These are phyloP conservation scores for Suillus discolor DNA, from an alignment of 768 basidiomycete genomes.

Conservation along the genomic window DNA sequence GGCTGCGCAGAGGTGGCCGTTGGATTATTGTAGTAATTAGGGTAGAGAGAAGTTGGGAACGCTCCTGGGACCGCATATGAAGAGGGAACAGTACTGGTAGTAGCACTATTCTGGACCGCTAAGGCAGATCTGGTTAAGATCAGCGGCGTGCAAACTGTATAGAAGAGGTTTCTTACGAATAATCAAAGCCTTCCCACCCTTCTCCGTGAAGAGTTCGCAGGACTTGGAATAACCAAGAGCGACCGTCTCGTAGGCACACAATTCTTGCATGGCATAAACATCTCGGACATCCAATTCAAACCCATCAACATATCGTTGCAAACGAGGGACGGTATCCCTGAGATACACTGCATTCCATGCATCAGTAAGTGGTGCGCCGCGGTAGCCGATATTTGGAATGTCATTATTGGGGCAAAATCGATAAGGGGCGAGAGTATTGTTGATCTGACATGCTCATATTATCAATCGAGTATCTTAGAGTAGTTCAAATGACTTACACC, in stretches of 20 bases:
- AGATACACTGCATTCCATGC: conserved; percentile 76
- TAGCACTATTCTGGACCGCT: conserved; percentile 4
- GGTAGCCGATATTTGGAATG: conserved; percentile 45
- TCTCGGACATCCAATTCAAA: conserved; percentile 63
- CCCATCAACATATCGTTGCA: conserved; percentile 58
- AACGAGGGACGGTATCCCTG: conserved; percentile 55
- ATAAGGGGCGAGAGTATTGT: conserved; percentile 48
- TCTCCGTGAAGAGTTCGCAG: conserved; percentile 82
- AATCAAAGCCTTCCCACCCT: conserved; percentile 89
- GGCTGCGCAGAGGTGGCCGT: conserved; percentile 73
- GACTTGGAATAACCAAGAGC: conserved; percentile 86
- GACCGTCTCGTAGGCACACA: conserved; percentile 88
- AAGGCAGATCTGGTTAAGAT: neutral
- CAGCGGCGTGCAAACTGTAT: neutral
- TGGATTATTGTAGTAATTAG: conserved; percentile 71
- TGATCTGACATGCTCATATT: conserved; percentile 35
- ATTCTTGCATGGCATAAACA: conserved; percentile 71
- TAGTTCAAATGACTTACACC: conserved; percentile 31
- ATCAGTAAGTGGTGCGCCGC: conserved; percentile 52
- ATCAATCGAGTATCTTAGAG: neutral
- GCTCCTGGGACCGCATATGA: conserved; percentile 57
- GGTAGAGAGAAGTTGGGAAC: conserved; percentile 67
- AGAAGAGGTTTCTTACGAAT: conserved; percentile 51
- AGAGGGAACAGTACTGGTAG: conserved; percentile 15
- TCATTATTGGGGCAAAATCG: conserved; percentile 60